phyloP scores from a whole-genome alignment of 352 stramenopile genomes.

The Globisporangium solare region DNA sequence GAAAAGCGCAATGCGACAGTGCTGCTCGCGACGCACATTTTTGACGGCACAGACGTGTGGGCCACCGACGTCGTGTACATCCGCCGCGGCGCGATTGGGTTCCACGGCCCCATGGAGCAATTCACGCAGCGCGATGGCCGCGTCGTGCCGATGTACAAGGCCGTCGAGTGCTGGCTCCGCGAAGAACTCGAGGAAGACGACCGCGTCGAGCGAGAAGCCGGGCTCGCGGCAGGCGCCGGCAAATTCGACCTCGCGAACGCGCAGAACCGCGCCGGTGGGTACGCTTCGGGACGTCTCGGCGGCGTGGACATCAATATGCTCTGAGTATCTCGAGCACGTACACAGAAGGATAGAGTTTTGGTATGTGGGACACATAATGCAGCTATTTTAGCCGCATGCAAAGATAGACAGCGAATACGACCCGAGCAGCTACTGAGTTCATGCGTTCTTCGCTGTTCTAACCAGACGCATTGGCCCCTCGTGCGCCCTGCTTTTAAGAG shows the following conservation, averaged over 20 bases:
- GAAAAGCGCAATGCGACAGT: conserved; percentile 58
- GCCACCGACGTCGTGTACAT: conserved; percentile 94
- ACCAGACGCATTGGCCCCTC: no score
- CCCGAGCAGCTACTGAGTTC: no score
- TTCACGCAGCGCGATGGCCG: conserved; percentile 62
- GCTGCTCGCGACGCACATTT: conserved; percentile 93
- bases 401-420: no score
- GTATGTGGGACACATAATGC: no score
- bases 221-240: conserved; percentile 17
- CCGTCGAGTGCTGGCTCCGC: conserved; percentile 91
- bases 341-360: no score
- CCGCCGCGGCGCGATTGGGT: conserved; percentile 45
- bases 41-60: conserved; percentile 97
- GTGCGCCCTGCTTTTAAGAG: no score
- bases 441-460: no score
- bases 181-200: conserved; percentile 87
- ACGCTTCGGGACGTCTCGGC: conserved; percentile 61
- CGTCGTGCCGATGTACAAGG: conserved; percentile 86
- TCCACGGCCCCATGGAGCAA: conserved; percentile 55
- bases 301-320: conserved; percentile 44
- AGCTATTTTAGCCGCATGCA: no score
- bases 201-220: conserved; percentile 55
- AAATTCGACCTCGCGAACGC: conserved; percentile 59
- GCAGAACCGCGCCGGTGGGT: conserved; percentile 73
- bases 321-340: conserved; percentile 2